phyloP scores from a whole-genome alignment of 345 rosid genomes.

The Citrus glauca region DNA sequence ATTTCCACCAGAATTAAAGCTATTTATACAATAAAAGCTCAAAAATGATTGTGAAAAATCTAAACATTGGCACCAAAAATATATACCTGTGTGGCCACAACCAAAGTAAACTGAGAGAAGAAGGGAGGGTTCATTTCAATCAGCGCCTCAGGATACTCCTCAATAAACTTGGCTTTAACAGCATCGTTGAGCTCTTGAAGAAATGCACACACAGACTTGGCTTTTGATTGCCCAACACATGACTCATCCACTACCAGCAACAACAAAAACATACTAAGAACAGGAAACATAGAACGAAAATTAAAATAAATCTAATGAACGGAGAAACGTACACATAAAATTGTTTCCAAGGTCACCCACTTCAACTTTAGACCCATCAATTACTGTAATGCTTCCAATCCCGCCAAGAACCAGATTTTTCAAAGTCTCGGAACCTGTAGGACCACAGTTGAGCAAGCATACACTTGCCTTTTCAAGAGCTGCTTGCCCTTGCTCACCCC shows the following conservation, averaged over 20 bases:
- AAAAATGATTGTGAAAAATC: not conserved
- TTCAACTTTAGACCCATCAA: slow-evolving; percentile 92
- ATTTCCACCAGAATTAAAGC: not conserved
- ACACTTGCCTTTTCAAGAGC: slow-evolving; percentile 86
- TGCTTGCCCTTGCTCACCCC: slow-evolving; percentile 96
- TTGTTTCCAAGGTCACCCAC: slow-evolving; percentile 94
- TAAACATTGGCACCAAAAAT: not conserved
- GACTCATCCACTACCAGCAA: slow-evolving; percentile 65
- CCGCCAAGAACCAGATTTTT: slow-evolving; percentile 98
- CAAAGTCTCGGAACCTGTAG: slow-evolving; percentile 93
- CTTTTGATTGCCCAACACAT: slow-evolving; percentile 77
- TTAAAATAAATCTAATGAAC: not conserved
- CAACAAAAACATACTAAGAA: slow-evolving; percentile 13
- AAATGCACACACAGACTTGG: slow-evolving; percentile 82
- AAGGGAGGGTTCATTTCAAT: slow-evolving; percentile 69
- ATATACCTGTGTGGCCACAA: slow-evolving; percentile 87
- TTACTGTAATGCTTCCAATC: slow-evolving; percentile 83
- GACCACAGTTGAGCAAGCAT: slow-evolving; percentile 96
- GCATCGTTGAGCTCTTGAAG: slow-evolving; percentile 98
- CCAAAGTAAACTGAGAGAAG: slow-evolving; percentile 86
- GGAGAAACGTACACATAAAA: slow-evolving; percentile 65
- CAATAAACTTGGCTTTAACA: slow-evolving; percentile 95
- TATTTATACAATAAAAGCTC: not conserved
- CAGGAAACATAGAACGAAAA: not conserved
- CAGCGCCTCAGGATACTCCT: slow-evolving; percentile 74